Evolutionary conservation across 2,329 filamentous ascomycete genomes (phyloP).

Genomic region (Fusarium nisikadoi): DNA sequence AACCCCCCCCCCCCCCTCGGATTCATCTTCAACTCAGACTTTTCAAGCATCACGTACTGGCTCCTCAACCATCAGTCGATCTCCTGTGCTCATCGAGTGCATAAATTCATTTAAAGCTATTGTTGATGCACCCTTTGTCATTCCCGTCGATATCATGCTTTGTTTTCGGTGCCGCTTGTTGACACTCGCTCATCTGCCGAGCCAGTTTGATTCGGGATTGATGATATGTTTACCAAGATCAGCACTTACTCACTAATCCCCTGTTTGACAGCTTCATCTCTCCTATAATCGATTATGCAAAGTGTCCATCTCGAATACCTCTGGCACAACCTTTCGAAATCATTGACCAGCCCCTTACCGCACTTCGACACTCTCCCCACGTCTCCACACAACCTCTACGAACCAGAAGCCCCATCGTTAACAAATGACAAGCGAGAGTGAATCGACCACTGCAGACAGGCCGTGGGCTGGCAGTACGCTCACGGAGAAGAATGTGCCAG

Average conservation of each 20-base stretch:
- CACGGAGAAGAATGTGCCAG: not conserved
- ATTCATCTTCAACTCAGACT: not conserved
- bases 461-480: not conserved
- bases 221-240: not conserved
- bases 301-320: not conserved
- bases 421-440: not conserved
- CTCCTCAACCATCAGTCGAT: not conserved
- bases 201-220: not conserved
- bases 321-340: not conserved
- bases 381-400: not conserved
- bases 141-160: fast-evolving
- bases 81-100: fast-evolving
- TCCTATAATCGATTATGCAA: not conserved
- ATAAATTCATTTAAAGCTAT: fast-evolving
- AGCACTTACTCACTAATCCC: not conserved
- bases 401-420: too few relatives aligned
- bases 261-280: fast-evolving
- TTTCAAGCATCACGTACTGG: not conserved
- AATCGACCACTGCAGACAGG: not conserved
- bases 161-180: not conserved
- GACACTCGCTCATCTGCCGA: not conserved
- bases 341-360: not conserved
- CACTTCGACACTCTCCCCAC: not conserved
- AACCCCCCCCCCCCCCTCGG: too few relatives aligned
- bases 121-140: not conserved